Evolutionary conservation across 2,329 filamentous ascomycete genomes (phyloP).

Genomic region (Phaeosphaeriaceae sp.): DNA sequence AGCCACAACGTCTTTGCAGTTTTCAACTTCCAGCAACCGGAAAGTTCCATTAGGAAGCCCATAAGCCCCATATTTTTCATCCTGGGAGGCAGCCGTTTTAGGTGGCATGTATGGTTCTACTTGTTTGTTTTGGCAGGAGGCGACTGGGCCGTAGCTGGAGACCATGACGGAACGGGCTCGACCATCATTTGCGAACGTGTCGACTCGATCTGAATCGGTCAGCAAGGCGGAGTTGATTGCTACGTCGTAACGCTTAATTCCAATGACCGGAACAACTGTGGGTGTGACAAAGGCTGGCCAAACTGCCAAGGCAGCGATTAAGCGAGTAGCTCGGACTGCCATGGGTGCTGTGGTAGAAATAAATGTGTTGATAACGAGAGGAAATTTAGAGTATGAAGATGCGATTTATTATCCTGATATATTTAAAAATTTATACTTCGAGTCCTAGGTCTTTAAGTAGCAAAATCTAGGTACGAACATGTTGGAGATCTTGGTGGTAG

Average conservation of each 20-base stretch:
- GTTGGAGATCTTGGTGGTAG: too few relatives aligned
- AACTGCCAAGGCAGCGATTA: constrained; percentile 1
- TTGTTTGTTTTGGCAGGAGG: constrained; percentile 14
- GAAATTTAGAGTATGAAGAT: too few relatives aligned
- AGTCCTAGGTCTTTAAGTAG: too few relatives aligned
- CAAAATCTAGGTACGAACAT: too few relatives aligned
- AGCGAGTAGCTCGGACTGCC: constrained; percentile 1
- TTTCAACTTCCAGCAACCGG: constrained; percentile 20
- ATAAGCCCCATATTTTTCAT: constrained; percentile 30
- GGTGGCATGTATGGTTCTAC: constrained; percentile 30
- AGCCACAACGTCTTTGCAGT: constrained; percentile 11
- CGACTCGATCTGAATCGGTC: constrained; percentile 24
- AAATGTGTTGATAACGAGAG: too few relatives aligned
- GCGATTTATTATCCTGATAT: too few relatives aligned
- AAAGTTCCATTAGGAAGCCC: constrained; percentile 37
- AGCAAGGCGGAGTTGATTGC: constrained; percentile 17
- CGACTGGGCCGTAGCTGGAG: constrained; percentile 29
- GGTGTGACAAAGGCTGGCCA: constrained; percentile 2
- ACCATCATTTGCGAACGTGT: constrained; percentile 28
- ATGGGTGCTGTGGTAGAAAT: constrained; percentile 1
- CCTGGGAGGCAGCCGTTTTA: constrained; percentile 25
- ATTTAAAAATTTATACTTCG: too few relatives aligned
- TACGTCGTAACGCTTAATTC: constrained; percentile 17
- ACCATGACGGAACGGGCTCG: constrained; percentile 29
- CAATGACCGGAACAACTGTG: constrained; percentile 19